Evolutionary conservation across 2,329 filamentous ascomycete genomes (phyloP).

Genomic region (Pseudogymnoascus sp.): DNA sequence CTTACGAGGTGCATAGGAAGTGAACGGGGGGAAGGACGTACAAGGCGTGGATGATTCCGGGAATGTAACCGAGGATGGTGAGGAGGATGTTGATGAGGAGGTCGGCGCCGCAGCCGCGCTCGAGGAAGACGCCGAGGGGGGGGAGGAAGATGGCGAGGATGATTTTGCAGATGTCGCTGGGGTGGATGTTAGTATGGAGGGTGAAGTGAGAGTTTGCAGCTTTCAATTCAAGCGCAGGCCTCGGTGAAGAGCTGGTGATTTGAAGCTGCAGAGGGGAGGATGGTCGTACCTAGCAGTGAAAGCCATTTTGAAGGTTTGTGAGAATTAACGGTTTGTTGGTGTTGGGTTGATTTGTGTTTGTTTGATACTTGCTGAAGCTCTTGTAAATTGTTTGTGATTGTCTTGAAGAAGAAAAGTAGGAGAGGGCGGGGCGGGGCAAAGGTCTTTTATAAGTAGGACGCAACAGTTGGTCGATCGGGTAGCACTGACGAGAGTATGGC

Average conservation of each 20-base stretch:
- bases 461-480: background rate
- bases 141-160: slow-evolving; percentile 84
- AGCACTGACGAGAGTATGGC: background rate
- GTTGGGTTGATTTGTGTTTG: background rate
- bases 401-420: background rate
- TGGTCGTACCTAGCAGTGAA: slow-evolving; percentile 3
- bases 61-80: slow-evolving; percentile 68
- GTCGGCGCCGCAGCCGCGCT: slow-evolving; percentile 80
- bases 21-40: slow-evolving; percentile 37
- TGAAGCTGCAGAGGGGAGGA: background rate
- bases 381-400: background rate
- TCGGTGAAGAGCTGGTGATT: background rate
- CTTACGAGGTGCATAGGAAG: background rate
- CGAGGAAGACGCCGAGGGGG: slow-evolving; percentile 86
- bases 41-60: slow-evolving; percentile 85
- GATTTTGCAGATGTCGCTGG: slow-evolving; percentile 69
- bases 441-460: background rate
- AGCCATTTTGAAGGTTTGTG: background rate
- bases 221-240: background rate
- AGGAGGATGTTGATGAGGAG: slow-evolving; percentile 88
- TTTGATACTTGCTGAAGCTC: background rate
- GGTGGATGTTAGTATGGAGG: background rate
- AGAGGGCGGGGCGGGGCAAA: background rate
- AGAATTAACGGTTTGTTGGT: background rate
- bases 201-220: background rate